Evolutionary conservation across 495 filamentous ascomycete species (phyloP).

Genomic region (Letharia columbiana): DNA sequence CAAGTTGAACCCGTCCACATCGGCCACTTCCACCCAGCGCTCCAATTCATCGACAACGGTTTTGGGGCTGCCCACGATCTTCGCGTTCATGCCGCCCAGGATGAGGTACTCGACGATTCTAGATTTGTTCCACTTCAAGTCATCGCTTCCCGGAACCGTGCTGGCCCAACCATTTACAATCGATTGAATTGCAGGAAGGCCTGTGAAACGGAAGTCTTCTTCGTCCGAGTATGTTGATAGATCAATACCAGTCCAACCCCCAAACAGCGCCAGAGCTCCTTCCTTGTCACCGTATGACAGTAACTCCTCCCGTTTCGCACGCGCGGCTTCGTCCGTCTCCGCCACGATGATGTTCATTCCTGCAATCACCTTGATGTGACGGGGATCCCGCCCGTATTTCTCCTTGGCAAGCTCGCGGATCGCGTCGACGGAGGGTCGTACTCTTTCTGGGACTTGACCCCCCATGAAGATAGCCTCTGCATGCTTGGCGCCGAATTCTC

Average conservation of each 20-base stretch:
- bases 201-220: not conserved
- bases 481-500: not conserved
- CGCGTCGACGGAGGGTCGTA: not conserved
- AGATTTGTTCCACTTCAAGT: constrained; percentile 48
- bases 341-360: constrained; percentile 41
- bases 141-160: constrained; percentile 29
- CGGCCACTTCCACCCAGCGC: constrained; percentile 39
- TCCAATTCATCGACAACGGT: constrained; percentile 45
- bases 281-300: constrained; percentile 32
- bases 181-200: not conserved
- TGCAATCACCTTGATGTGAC: constrained; percentile 46
- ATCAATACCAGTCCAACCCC: not conserved
- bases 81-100: constrained; percentile 42
- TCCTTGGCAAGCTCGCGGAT: constrained; percentile 45
- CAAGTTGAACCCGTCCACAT: constrained; percentile 47
- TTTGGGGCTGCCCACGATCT: constrained; percentile 28
- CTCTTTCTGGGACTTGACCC: not conserved
- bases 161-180: not conserved
- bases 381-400: constrained; percentile 39
- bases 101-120: constrained; percentile 47
- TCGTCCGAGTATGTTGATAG: not conserved
- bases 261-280: not conserved
- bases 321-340: constrained; percentile 45
- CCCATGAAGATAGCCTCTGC: not conserved
- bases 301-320: constrained; percentile 42